phyloP scores from a whole-genome alignment of 805 yeast genomes.

The Clavispora asparagi region DNA sequence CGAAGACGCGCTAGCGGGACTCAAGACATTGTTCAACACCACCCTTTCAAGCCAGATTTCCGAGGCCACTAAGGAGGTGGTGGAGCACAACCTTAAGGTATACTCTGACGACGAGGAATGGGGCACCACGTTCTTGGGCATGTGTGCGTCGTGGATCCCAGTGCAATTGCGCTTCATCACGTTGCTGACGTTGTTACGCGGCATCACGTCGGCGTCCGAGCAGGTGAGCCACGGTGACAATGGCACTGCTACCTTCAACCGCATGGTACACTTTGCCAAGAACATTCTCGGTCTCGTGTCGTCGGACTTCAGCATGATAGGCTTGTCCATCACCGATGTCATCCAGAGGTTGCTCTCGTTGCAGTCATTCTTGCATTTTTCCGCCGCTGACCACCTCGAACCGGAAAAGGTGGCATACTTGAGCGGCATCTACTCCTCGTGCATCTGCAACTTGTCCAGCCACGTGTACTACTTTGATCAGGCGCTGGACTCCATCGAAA shows the following conservation, averaged over 20 bases:
- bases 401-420: constrained; percentile 23
- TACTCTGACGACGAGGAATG: constrained; percentile 30
- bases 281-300: constrained; percentile 57
- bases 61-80: constrained; percentile 49
- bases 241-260: constrained; percentile 5
- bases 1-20: constrained; percentile 43
- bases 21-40: constrained; percentile 61
- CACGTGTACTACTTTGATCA: constrained; percentile 87
- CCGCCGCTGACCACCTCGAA: constrained; percentile 16
- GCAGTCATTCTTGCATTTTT: constrained; percentile 36
- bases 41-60: constrained; percentile 56
- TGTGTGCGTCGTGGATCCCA: constrained; percentile 73
- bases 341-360: constrained; percentile 52
- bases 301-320: constrained; percentile 79
- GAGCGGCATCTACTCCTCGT: constrained; percentile 43
- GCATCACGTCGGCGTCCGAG: constrained; percentile 19
- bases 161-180: constrained; percentile 70
- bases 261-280: constrained; percentile 38
- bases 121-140: constrained; percentile 54
- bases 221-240: constrained; percentile 10
- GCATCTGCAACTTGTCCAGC: constrained; percentile 65
- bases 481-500: constrained; percentile 73
- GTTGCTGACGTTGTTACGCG: constrained; percentile 39
- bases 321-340: constrained; percentile 78
- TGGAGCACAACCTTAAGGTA: constrained; percentile 33